Evolutionary conservation across 345 rosid species (phyloP).

Genomic region (Angophora floribunda): DNA sequence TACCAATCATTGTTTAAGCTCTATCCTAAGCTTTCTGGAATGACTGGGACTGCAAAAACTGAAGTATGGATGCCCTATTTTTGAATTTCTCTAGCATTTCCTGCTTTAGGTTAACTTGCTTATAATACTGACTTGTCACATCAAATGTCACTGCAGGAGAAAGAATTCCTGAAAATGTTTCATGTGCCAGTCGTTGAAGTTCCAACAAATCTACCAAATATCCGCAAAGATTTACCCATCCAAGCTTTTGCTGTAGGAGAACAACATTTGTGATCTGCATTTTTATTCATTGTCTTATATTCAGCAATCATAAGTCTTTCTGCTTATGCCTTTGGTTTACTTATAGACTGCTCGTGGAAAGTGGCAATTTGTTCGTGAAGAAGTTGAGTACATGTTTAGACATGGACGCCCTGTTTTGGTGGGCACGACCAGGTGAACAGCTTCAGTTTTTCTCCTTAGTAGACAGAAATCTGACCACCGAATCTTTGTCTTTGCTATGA

Average conservation of each 20-base stretch:
- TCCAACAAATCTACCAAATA: conserved; percentile 87
- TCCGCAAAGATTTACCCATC: conserved; percentile 82
- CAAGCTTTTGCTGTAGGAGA: conserved; percentile 87
- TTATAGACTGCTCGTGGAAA: conserved; percentile 84
- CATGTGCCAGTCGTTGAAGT: conserved; percentile 87
- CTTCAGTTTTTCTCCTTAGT: not conserved
- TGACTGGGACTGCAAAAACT: conserved; percentile 99
- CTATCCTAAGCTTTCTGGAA: conserved; percentile 92
- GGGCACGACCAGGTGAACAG: conserved; percentile 86
- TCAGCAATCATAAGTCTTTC: not conserved
- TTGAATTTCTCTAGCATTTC: not conserved
- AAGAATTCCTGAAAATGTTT: conserved; percentile 89
- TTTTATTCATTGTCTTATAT: not conserved
- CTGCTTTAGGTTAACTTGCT: not conserved
- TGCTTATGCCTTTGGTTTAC: conserved; percentile 4
- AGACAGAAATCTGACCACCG: not conserved
- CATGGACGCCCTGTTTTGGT: conserved; percentile 97
- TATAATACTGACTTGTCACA: not conserved
- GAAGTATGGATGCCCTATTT: conserved; percentile 40
- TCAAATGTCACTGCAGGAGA: conserved; percentile 47
- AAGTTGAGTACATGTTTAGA: conserved; percentile 86
- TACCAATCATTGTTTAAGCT: conserved; percentile 96
- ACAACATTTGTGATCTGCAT: not conserved
- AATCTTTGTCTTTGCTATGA: not conserved
- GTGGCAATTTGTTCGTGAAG: conserved; percentile 83